Evolutionary conservation across 805 yeast genomes (phyloP).

Genomic region (Metschnikowia henanensis): DNA sequence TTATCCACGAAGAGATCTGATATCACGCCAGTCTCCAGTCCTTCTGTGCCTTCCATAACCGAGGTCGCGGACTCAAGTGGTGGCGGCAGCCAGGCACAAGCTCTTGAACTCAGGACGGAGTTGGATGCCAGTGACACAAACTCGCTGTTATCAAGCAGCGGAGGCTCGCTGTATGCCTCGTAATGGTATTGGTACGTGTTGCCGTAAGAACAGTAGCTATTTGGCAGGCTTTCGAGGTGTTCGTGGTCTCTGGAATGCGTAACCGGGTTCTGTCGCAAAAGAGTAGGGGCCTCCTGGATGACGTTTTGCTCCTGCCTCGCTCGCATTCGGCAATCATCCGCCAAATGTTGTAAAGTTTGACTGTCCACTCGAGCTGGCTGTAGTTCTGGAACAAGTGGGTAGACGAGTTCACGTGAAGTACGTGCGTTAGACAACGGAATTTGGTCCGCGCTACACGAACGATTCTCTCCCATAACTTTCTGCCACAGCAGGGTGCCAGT

Average conservation of each 20-base stretch:
- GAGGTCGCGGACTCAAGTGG: slow-evolving; percentile 1
- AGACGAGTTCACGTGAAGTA: not conserved
- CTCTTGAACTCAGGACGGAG: slow-evolving; percentile 8
- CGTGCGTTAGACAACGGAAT: not conserved
- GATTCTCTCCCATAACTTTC: slow-evolving; percentile 6
- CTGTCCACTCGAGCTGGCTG: not conserved
- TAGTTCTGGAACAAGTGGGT: not conserved
- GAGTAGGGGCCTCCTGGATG: not conserved
- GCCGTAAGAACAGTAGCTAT: not conserved
- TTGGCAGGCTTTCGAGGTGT: not conserved
- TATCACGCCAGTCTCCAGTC: not conserved
- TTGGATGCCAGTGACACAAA: slow-evolving; percentile 6
- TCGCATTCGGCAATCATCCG: slow-evolving; percentile 3
- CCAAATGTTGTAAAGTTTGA: slow-evolving; percentile 4
- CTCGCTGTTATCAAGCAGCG: slow-evolving; percentile 11
- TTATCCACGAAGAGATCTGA: not conserved
- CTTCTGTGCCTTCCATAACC: not conserved
- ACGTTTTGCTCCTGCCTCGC: not conserved
- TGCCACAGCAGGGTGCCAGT: slow-evolving; percentile 8
- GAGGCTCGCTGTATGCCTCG: not conserved
- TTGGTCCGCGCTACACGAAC: slow-evolving; percentile 5
- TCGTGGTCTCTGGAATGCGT: slow-evolving; percentile 5
- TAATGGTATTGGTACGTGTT: not conserved
- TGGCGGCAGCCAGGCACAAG: slow-evolving; percentile 10
- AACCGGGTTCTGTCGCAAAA: slow-evolving; percentile 1